Evolutionary conservation across 108 stramenopile genomes (phyloP).

Genomic region (Hondaea fermentalgiana): DNA sequence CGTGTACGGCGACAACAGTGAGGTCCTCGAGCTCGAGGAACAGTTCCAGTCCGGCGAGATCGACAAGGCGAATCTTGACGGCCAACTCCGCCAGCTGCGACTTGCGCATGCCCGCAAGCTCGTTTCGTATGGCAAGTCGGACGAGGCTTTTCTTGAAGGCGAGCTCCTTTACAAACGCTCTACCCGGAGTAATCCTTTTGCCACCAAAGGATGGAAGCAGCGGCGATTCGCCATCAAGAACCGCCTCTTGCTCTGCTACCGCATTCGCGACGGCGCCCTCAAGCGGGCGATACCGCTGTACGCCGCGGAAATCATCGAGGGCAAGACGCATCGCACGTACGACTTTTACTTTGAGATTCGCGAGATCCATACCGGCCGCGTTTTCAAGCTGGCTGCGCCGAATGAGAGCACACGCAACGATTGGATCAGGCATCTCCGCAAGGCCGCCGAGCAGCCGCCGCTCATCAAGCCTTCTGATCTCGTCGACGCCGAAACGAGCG

Average conservation of each 20-base stretch:
- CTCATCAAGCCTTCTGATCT: slow-evolving; percentile 49
- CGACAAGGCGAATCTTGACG: slow-evolving; percentile 65
- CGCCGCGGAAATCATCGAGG: not conserved
- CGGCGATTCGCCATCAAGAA: slow-evolving; percentile 84
- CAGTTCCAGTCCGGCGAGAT: slow-evolving; percentile 81
- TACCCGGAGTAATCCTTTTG: slow-evolving; percentile 31
- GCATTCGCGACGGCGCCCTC: not conserved
- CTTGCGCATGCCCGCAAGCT: slow-evolving; percentile 30
- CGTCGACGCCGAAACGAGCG: slow-evolving; percentile 48
- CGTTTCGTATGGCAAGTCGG: not conserved
- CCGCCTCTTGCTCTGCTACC: slow-evolving; percentile 76
- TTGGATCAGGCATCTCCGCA: slow-evolving; percentile 58
- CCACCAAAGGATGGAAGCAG: slow-evolving; percentile 62
- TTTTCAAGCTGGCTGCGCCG: slow-evolving; percentile 62
- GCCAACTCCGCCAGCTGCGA: slow-evolving; percentile 55
- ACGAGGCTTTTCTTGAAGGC: slow-evolving; percentile 44
- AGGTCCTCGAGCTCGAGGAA: slow-evolving; percentile 67
- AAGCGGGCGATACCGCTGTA: not conserved
- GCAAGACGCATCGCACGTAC: slow-evolving; percentile 43
- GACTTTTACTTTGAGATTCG: slow-evolving; percentile 23
- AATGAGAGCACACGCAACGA: slow-evolving; percentile 50
- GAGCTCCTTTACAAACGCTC: slow-evolving; percentile 67
- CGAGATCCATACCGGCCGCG: slow-evolving; percentile 38
- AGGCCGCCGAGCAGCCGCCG: slow-evolving; percentile 59
- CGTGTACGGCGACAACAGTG: slow-evolving; percentile 64